These are phyloP conservation scores for Aspergillus aculeatus DNA, from an alignment of 2,329 filamentous ascomycete genomes.

Conservation along the genomic window DNA sequence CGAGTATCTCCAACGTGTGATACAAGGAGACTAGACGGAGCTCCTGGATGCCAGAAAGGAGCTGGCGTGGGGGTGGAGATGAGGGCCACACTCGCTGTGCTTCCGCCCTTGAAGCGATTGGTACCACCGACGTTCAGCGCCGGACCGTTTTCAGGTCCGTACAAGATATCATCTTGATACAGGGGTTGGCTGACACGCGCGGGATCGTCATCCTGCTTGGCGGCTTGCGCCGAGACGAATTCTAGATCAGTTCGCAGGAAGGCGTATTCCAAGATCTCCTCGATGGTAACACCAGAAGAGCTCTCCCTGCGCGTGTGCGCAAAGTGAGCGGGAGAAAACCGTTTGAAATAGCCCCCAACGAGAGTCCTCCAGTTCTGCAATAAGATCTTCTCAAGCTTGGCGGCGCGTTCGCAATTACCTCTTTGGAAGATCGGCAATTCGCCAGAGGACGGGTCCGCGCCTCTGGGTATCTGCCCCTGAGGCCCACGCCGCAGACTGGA, in stretches of 20 bases:
- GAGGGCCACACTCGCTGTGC: conserved; percentile 83
- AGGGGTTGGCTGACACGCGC: conserved; percentile 72
- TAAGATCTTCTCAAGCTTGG: conserved; percentile 68
- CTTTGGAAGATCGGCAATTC: conserved; percentile 52
- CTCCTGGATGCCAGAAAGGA: conserved; percentile 92
- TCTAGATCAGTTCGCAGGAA: conserved; percentile 93
- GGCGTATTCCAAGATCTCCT: conserved; percentile 75
- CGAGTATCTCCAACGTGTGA: conserved; percentile 94
- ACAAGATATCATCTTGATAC: conserved; percentile 81
- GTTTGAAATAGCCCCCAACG: conserved; percentile 90
- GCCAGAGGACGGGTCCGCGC: conserved; percentile 18
- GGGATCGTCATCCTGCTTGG: conserved; percentile 71
- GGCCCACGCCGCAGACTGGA: conserved; percentile 64
- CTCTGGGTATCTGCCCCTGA: conserved; percentile 12
- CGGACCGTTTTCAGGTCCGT: conserved; percentile 54
- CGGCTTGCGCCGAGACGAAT: conserved; percentile 85
- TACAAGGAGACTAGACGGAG: conserved; percentile 77
- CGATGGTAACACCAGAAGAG: conserved; percentile 42
- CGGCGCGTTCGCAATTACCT: conserved; percentile 60
- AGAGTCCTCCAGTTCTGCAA: conserved; percentile 76
- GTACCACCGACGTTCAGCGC: conserved; percentile 64
- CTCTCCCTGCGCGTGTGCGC: conserved; percentile 43
- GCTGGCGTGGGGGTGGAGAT: conserved; percentile 89
- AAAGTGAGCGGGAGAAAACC: conserved; percentile 83
- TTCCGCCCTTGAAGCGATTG: conserved; percentile 85